Conservation (phyloP, 495 filamentous ascomycete genomes). For the Penicillium arizonense region DNA sequence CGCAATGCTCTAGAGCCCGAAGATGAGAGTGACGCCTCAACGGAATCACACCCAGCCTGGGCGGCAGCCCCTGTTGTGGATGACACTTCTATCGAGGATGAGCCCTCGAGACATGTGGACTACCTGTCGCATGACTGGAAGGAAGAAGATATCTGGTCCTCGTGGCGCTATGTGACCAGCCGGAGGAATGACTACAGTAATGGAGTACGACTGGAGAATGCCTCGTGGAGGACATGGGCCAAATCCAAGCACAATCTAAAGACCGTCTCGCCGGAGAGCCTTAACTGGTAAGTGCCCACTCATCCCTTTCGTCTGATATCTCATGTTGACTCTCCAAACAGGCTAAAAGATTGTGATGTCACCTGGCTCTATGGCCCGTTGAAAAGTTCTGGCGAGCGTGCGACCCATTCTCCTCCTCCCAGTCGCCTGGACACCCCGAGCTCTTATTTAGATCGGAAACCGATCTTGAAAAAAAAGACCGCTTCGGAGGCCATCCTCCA, state of each 20-base stretch:
- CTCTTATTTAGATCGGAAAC: constrained; percentile 82
- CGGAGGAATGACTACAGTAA: constrained; percentile 77
- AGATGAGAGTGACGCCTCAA: constrained; percentile 20
- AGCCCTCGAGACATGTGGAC: constrained; percentile 90
- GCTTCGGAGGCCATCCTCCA: constrained; percentile 96
- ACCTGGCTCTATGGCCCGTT: constrained; percentile 97
- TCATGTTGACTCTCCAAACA: constrained; percentile 32
- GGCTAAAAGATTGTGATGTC: constrained; percentile 96
- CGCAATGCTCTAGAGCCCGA: constrained; percentile 14
- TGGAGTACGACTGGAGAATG: constrained; percentile 83
- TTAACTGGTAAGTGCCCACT: constrained; percentile 73
- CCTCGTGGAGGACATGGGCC: constrained; percentile 97
- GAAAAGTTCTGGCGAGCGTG: constrained; percentile 58
- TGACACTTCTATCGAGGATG: constrained; percentile 71
- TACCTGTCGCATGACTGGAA: constrained; percentile 95
- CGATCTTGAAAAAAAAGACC: constrained; percentile 93
- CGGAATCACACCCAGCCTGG: constrained; percentile 16
- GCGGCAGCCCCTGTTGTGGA: constrained; percentile 59
- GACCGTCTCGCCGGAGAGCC: constrained; percentile 81
- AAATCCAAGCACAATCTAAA: constrained; percentile 81
- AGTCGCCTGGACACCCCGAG: constrained; percentile 72
- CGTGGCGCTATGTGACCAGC: constrained; percentile 88
- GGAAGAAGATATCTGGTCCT: constrained; percentile 97
- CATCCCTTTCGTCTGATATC: constrained; percentile 7
- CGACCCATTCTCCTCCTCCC: constrained; percentile 50